A percentile compares a stretch with the other conserved stretches of the same genome.
These are phyloP conservation scores for Cryptosporidium muris DNA, from an alignment of 169 alveolate species.

Conservation along the genomic window DNA sequence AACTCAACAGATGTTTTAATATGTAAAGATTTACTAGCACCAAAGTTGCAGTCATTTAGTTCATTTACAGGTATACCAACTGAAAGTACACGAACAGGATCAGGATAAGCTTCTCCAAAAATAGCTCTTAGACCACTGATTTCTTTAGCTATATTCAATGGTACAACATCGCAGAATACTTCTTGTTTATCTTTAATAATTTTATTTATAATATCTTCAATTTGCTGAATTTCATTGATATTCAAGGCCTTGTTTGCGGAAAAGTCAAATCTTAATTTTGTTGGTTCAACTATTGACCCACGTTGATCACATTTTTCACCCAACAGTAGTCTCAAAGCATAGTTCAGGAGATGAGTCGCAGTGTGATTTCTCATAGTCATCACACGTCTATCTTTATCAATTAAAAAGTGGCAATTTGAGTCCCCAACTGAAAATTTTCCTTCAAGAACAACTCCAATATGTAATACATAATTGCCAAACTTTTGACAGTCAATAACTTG, in stretches of 20 bases:
- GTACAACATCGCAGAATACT: slow-evolving; percentile 76
- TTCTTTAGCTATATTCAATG: slow-evolving; percentile 77
- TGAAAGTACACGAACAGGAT: slow-evolving; percentile 89
- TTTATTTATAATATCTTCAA: slow-evolving; percentile 76
- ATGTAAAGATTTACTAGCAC: slow-evolving; percentile 29
- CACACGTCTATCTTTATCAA: slow-evolving; percentile 86
- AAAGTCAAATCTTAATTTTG: slow-evolving; percentile 86
- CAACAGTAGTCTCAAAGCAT: slow-evolving; percentile 81
- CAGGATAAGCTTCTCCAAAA: slow-evolving; percentile 92
- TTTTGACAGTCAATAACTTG: slow-evolving; percentile 85
- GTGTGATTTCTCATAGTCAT: slow-evolving; percentile 91
- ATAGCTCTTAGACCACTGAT: slow-evolving; percentile 78
- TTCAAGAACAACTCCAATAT: slow-evolving; percentile 79
- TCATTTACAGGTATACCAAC: slow-evolving; percentile 81
- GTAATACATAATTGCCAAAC: slow-evolving; percentile 85
- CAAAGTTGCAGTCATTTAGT: slow-evolving; percentile 5
- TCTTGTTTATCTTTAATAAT: slow-evolving; percentile 77
- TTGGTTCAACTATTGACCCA: slow-evolving; percentile 87
- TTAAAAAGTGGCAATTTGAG: slow-evolving; percentile 68
- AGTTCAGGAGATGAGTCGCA: slow-evolving; percentile 89
- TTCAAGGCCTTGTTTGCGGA: slow-evolving; percentile 77
- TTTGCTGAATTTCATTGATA: slow-evolving; percentile 75
- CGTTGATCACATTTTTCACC: slow-evolving; percentile 82
- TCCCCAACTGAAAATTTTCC: slow-evolving; percentile 46
- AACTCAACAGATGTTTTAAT: slow-evolving; percentile 84